phyloP scores from a whole-genome alignment of 108 stramenopile genomes.

The Nannochloropsis gaditana region DNA sequence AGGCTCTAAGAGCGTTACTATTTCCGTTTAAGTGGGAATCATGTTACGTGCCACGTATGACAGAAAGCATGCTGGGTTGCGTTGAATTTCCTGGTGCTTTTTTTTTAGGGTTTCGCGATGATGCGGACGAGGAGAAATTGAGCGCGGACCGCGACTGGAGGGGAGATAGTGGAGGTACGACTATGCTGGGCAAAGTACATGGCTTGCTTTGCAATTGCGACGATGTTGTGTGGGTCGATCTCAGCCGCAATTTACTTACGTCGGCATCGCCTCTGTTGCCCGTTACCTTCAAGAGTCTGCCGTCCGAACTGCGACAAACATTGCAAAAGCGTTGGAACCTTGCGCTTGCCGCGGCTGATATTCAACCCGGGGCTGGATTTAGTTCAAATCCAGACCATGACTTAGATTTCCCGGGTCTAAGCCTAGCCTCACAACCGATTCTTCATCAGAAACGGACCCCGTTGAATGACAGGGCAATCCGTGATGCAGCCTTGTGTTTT shows the following conservation, averaged over 20 bases:
- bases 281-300: neutral
- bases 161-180: neutral
- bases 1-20: neutral
- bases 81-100: neutral
- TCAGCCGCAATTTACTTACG: neutral
- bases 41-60: conserved; percentile 12
- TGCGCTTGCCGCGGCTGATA: neutral
- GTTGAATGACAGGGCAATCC: conserved; percentile 6
- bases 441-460: neutral
- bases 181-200: neutral
- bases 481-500: conserved; percentile 15
- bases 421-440: neutral
- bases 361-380: neutral
- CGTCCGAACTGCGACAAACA: neutral
- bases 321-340: neutral
- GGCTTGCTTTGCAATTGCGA: neutral
- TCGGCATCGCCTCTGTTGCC: neutral
- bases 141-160: neutral
- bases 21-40: conserved; percentile 16
- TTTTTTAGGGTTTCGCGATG: neutral
- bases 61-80: neutral
- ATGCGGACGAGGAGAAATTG: neutral
- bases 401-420: conserved; percentile 16
- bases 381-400: neutral
- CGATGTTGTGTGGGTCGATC: neutral